Evolutionary conservation across 306 rosid genomes (phyloP), one percentile per base, ranked within the genome.

Genomic region (Pachyrhizus erosus): DNA sequence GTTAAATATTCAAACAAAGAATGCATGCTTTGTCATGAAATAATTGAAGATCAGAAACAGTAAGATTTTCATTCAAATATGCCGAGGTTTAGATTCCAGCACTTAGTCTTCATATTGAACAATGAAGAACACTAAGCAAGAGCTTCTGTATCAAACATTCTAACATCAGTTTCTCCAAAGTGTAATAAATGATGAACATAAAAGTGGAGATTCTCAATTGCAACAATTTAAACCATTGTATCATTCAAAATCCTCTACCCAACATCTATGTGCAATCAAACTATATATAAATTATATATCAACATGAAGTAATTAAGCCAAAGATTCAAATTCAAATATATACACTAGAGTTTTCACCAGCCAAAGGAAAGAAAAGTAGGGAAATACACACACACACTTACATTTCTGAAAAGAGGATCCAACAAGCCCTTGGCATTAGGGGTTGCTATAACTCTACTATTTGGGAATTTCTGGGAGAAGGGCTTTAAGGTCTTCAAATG

Each of bases 401-500:
- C 98, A 85, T 88, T 90, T 80, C 58, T 91, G 90, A 93, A 93
- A 80, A 93, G 93, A 43, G 98, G 93, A 90, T 93, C 98, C 86
- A 95, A 82, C 81, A 91, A 84, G 46, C 64, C 20, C 89, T 86
- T 86, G 15, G 98, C 98, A 84, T 95, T 95, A 43, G 96, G 97
- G 45, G 99, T 93, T 40, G 98, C 90, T 66, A 96, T 84, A 24
- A 92, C 96, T 82, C 80, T 89, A 48, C 84, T 84, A 78, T 89
- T 86, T 51, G 93, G 97, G 68, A 77, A 88, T 88, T 86, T 93
- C 67, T 83, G 78, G 26, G 96, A 91, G 70, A 96, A 92, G 3
- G 94, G 96, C 71, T 75, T 91, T 68, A 96, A 80, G 65, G 94
- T 96, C 87, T 92, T 93, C 94, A 96, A 86, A 89, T 96, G 99